These are phyloP conservation scores for Sextonia rubra DNA, from an alignment of 164 flowering plant genomes.

Conservation along the genomic window DNA sequence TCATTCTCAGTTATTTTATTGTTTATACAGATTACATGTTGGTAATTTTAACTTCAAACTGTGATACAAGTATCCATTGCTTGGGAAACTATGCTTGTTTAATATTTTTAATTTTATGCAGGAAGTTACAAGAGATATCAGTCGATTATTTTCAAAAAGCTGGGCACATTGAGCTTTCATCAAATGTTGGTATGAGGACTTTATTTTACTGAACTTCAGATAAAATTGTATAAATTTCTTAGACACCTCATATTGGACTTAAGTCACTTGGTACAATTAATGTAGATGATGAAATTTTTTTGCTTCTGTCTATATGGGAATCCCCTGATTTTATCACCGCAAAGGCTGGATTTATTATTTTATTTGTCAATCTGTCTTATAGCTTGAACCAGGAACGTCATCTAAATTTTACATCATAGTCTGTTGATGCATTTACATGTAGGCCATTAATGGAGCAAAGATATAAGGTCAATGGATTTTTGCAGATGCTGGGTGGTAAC, in stretches of 20 bases:
- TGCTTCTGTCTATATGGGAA: neutral
- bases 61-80: neutral
- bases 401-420: no score
- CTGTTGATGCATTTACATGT: no score
- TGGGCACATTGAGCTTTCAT: slow-evolving; percentile 16
- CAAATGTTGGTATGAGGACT: slow-evolving; percentile 18
- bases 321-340: neutral
- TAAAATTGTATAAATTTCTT: neutral
- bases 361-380: neutral
- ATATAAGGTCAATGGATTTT: no score
- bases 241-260: neutral
- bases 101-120: slow-evolving; percentile 19
- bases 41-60: neutral
- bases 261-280: neutral
- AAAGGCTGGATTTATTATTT: neutral
- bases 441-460: no score
- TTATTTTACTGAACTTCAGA: neutral
- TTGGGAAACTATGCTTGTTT: neutral
- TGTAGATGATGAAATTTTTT: neutral
- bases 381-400: no score
- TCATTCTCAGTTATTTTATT: neutral
- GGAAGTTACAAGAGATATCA: slow-evolving; percentile 38
- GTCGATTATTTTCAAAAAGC: slow-evolving; percentile 12
- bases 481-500: no score
- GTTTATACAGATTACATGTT: neutral